Percentiles rank a stretch among this genome's conserved stretches.
These are phyloP conservation scores for Prototheca cutis DNA, from an alignment of 163 green algal species.

Conservation along the genomic window DNA sequence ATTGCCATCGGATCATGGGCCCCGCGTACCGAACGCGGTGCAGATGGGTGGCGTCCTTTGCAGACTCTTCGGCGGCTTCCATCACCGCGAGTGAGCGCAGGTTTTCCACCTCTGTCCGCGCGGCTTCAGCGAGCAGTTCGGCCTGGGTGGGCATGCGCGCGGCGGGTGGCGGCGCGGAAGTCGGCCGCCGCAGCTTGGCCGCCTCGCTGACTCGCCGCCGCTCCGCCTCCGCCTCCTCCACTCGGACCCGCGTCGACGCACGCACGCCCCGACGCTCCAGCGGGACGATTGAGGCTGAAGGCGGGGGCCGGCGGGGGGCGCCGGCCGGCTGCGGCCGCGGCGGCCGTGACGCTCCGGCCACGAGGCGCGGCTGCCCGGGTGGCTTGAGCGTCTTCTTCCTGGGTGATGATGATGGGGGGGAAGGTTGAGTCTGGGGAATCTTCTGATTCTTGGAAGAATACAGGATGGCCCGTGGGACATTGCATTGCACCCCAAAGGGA, in stretches of 20 bases:
- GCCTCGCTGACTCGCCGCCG: slow-evolving; percentile 4
- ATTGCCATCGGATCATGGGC: slow-evolving; percentile 52
- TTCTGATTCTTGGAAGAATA: no score
- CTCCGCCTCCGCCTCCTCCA: slow-evolving; percentile 49
- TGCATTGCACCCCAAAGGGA: no score
- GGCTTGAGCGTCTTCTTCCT: slow-evolving; percentile 56
- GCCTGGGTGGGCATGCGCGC: slow-evolving; percentile 42
- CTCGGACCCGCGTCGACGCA: slow-evolving; percentile 45
- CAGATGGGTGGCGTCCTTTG: slow-evolving; percentile 51
- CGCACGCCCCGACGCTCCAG: slow-evolving; percentile 36
- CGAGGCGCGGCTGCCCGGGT: no score
- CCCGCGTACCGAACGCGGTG: slow-evolving; percentile 52
- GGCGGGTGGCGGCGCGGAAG: not conserved
- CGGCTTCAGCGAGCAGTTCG: slow-evolving; percentile 76
- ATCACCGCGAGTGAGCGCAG: slow-evolving; percentile 34
- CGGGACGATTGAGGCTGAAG: not conserved
- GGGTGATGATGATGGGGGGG: no score
- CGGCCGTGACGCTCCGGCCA: no score
- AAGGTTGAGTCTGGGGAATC: no score
- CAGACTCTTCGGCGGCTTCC: slow-evolving; percentile 56
- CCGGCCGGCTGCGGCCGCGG: no score
- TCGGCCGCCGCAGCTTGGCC: not conserved
- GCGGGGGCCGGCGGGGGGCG: no score
- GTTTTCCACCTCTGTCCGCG: slow-evolving; percentile 80
- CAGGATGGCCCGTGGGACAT: no score